A percentile compares a stretch with the other conserved stretches of the same genome.
Evolutionary conservation across 208 protist species (phyloP).

Genomic region (Wallacemonas rigidus): DNA sequence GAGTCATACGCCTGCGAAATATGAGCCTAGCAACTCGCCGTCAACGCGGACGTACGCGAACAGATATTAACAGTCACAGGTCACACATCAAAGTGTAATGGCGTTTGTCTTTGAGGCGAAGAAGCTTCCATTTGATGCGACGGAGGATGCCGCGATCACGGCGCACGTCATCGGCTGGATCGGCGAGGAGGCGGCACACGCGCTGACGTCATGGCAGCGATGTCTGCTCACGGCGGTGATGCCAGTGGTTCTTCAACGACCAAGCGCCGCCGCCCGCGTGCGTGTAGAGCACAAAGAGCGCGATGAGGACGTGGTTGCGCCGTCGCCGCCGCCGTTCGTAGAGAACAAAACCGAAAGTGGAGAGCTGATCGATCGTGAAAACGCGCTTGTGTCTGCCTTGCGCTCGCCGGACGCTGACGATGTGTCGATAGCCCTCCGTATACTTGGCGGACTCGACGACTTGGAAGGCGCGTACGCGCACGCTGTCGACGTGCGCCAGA

Average conservation of each 20-base stretch:
- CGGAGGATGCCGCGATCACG: conserved; percentile 17
- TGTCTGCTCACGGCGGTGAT: conserved; percentile 57
- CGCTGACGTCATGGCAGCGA: conserved; percentile 60
- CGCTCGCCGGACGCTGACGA: conserved; percentile 21
- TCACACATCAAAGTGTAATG: conserved; percentile 26
- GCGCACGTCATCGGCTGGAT: conserved; percentile 1
- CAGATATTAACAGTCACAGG: no score
- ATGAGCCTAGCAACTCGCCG: no score
- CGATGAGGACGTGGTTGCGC: not conserved
- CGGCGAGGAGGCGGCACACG: not conserved
- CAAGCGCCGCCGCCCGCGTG: not conserved
- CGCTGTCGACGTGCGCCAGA: conserved; percentile 10
- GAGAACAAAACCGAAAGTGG: conserved; percentile 1
- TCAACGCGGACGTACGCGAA: no score
- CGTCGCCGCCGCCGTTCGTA: not conserved
- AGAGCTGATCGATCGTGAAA: not conserved
- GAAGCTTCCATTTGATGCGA: conserved; percentile 50
- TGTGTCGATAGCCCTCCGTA: conserved; percentile 35
- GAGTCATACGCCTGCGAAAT: no score
- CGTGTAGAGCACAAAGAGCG: not conserved
- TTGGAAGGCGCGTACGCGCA: conserved; percentile 67
- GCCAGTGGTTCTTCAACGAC: conserved; percentile 48
- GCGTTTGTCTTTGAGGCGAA: conserved; percentile 78
- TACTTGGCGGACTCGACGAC: conserved; percentile 60
- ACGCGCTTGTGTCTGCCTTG: not conserved